Percentiles rank a stretch among this genome's conserved stretches.
Conservation (phyloP, 768 basidiomycete genomes). For the Phaeotremella fagi region DNA sequence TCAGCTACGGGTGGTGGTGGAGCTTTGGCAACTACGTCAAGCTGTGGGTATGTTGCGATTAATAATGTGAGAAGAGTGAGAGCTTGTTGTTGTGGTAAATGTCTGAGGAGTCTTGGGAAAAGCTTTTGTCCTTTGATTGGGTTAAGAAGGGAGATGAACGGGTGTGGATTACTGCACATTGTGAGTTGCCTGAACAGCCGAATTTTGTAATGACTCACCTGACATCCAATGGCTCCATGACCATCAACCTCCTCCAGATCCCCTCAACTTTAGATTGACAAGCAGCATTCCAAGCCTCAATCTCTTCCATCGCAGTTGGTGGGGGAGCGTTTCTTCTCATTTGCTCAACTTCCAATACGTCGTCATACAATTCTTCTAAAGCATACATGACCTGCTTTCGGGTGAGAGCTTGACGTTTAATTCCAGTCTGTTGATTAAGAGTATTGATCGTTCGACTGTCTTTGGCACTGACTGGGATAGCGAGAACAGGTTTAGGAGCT, state of each 20-base stretch:
- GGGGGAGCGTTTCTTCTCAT: conserved; percentile 70
- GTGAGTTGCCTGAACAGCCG: conserved; percentile 2
- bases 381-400: conserved; percentile 71
- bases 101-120: conserved; percentile 78
- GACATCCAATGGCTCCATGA: conserved; percentile 89
- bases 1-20: conserved; percentile 57
- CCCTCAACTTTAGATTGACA: conserved; percentile 54
- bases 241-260: conserved; percentile 74
- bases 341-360: conserved; percentile 78
- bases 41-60: conserved; percentile 87
- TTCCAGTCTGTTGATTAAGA: conserved; percentile 37
- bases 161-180: conserved; percentile 75
- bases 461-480: conserved; percentile 60
- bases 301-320: conserved; percentile 32
- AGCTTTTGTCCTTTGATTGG: conserved; percentile 90
- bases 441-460: conserved; percentile 44
- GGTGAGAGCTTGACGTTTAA: conserved; percentile 54
- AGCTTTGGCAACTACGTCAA: conserved; percentile 82
- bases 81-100: conserved; percentile 71
- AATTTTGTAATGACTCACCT: conserved; percentile 59
- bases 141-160: conserved; percentile 84
- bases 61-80: conserved; percentile 83
- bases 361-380: conserved; percentile 79
- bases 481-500: conserved; percentile 90
- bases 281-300: conserved; percentile 36